These are phyloP conservation scores for Eucalyptus marginata DNA, from an alignment of 345 rosid species.

Conservation along the genomic window DNA sequence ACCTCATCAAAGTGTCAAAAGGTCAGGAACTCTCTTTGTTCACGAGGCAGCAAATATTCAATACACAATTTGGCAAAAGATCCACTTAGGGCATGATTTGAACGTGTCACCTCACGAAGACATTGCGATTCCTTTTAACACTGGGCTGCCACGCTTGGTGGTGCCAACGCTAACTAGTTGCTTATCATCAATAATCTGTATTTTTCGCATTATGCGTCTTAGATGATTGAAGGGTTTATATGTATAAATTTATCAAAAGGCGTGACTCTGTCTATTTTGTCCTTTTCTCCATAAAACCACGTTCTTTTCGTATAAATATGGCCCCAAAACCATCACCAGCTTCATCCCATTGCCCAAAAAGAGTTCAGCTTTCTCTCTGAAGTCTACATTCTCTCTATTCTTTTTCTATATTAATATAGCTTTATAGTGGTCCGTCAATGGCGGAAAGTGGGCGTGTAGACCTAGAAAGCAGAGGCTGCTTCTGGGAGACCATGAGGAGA, in stretches of 20 bases:
- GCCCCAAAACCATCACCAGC: background rate
- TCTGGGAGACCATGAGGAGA: slow-evolving; percentile 66
- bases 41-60: background rate
- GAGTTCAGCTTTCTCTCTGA: background rate
- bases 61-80: background rate
- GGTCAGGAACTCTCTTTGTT: background rate
- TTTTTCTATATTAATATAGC: background rate
- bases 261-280: background rate
- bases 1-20: background rate
- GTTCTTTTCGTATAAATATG: background rate
- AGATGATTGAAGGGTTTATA: background rate
- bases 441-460: background rate
- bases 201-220: background rate
- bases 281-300: background rate
- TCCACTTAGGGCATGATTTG: background rate
- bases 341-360: background rate
- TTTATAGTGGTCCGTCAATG: background rate
- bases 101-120: background rate
- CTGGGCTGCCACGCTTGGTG: background rate
- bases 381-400: background rate
- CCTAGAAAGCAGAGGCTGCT: slow-evolving; percentile 20
- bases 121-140: background rate
- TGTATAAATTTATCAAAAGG: background rate
- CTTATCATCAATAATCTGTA: background rate
- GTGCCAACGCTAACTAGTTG: background rate